phyloP scores from a whole-genome alignment of 768 basidiomycete genomes.

The Mycena epipterygia region DNA sequence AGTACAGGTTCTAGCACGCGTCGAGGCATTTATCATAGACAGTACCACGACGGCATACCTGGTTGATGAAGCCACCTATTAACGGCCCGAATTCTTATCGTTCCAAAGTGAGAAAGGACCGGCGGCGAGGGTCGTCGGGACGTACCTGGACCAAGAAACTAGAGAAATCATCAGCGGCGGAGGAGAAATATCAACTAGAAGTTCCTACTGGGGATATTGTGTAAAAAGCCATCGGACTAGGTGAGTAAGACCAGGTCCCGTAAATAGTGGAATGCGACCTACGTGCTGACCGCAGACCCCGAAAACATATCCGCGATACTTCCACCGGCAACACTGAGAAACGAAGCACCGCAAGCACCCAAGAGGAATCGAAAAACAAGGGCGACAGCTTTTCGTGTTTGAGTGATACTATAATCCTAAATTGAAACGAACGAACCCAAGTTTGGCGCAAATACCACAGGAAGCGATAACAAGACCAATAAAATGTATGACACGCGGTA shows the following conservation, averaged over 20 bases:
- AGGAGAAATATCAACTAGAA: constrained; percentile 50
- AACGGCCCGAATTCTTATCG: constrained; percentile 4
- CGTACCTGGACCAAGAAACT: constrained; percentile 36
- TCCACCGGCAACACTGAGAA: constrained; percentile 70
- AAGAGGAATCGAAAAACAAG: constrained; percentile 70
- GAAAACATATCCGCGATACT: constrained; percentile 69
- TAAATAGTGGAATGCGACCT: constrained; percentile 39
- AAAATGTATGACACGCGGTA: constrained; percentile 72
- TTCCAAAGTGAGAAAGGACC: neutral
- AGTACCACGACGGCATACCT: constrained; percentile 53
- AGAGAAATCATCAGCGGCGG: neutral
- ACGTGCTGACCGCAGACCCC: constrained; percentile 72
- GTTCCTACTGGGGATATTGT: constrained; percentile 67
- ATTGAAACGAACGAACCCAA: constrained; percentile 57
- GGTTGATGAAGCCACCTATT: constrained; percentile 74
- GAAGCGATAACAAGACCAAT: constrained; percentile 76
- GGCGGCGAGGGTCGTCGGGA: neutral
- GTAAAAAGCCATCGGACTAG: constrained; percentile 67
- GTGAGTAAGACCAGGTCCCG: neutral
- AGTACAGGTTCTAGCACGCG: constrained; percentile 69
- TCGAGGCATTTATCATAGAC: neutral
- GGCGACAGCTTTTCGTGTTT: constrained; percentile 59
- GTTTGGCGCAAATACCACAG: constrained; percentile 81
- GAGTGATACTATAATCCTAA: neutral
- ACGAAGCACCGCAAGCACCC: constrained; percentile 69